Evolutionary conservation across 208 protist species (phyloP), one percentile per base, ranked within the genome.

Genomic region (Trypanosoma theileri): DNA sequence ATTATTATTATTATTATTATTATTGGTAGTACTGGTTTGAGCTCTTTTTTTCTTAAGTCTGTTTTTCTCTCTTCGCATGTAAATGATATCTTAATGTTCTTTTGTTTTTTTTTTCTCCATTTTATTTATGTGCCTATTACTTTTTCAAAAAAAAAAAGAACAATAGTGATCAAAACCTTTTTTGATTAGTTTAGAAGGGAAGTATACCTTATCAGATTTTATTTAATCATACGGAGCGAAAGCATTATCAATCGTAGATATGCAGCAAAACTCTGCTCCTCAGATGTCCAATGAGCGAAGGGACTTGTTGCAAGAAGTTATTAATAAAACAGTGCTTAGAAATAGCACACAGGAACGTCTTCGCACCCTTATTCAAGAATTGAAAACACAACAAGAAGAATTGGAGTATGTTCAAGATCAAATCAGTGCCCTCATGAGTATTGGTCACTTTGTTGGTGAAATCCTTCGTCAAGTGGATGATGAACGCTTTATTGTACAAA

Each of bases 361-460:
- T n/a, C 75, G 76, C 24, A 68, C 72, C 19, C 41, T 84, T 0
- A 63, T 77, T 59, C 56, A 66, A 19, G 75, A 89, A 19, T 64
- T 95, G 19, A 71, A 78, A 28, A 61, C 48, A 51, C 77, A 98
- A 66, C 88, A 98, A 62, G 84, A 89, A 16, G 85, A 97, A 31
- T 97, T 97, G 69, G 87, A 98, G 28, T 98, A 97, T 66, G 90
- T 98, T 12, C 97, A 99, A 77, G 97, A 99, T 69, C 91, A 99
- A 71, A 86, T 99, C 26, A 99, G 99, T 78, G 93, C 98, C 6
- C 91, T 99, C 58, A 96, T 99, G 74, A 98, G 91, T 70, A 98
- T 99, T 50, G 99, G 99, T 13, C 98, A 99, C 84, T 98, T 98
- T 80, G 94, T 99, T 42, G 98, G 98, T 52, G 98, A 99, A 80